Evolutionary conservation across 2,329 filamentous ascomycete species (phyloP).

Genomic region (Aspergillus sp.): DNA sequence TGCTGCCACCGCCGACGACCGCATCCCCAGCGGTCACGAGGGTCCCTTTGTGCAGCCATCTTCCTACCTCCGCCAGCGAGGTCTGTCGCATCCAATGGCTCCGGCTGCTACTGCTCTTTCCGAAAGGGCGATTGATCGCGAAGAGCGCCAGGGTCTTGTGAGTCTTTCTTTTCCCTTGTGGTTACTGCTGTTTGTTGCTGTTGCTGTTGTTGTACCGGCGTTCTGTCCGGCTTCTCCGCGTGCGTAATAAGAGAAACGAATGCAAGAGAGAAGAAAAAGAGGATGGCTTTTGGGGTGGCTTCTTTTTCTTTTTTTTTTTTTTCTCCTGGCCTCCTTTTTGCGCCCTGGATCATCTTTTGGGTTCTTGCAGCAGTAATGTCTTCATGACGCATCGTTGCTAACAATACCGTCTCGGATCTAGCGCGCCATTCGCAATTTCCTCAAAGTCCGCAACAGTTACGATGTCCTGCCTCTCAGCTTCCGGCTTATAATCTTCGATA

Average conservation of each 20-base stretch:
- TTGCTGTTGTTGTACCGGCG: neutral
- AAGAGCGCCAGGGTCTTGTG: slow-evolving; percentile 44
- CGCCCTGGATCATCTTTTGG: too few species aligned
- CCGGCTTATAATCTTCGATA: slow-evolving; percentile 91
- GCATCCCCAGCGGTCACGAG: slow-evolving; percentile 31
- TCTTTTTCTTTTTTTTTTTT: too few species aligned
- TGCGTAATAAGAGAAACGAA: neutral
- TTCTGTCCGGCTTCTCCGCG: neutral
- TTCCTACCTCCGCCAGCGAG: slow-evolving; percentile 38
- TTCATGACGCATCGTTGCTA: neutral
- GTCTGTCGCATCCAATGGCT: slow-evolving; percentile 34
- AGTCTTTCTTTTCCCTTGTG: slow-evolving; percentile 14
- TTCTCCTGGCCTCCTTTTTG: neutral
- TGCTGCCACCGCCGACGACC: neutral
- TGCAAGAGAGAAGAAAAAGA: neutral
- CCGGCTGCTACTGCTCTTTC: slow-evolving; percentile 28
- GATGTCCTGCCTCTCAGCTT: slow-evolving; percentile 95
- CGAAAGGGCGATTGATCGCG: slow-evolving; percentile 41
- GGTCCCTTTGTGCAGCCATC: slow-evolving; percentile 41
- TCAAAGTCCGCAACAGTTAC: slow-evolving; percentile 93
- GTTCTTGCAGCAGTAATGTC: too few species aligned
- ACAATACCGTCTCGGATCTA: slow-evolving; percentile 31
- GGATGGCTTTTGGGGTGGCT: neutral
- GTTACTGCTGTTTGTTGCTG: neutral
- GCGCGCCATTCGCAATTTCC: slow-evolving; percentile 89